A percentile compares a stretch with the other conserved stretches of the same genome.
Conservation (phyloP, 345 rosid species). For the Eucalyptus polybractea region DNA sequence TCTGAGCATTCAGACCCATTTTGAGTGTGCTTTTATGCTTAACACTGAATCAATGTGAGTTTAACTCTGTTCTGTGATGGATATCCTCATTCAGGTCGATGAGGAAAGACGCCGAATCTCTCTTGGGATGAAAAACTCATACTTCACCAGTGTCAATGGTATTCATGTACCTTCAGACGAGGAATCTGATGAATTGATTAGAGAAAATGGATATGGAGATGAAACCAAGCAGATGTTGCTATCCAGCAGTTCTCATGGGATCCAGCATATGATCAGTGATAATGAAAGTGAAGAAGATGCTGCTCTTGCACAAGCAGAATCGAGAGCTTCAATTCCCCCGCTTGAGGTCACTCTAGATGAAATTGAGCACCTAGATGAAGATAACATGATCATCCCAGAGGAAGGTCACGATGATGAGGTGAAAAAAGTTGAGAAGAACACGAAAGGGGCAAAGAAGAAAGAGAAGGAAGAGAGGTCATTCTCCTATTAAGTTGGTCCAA, state of each 20-base stretch:
- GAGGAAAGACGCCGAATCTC: conserved; percentile 70
- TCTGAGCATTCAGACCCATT: background rate
- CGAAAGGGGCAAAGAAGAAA: conserved; percentile 39
- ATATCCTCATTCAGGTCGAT: conserved; percentile 39
- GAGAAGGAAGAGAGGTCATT: conserved; percentile 66
- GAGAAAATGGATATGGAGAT: conserved; percentile 18
- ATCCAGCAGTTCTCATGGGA: conserved; percentile 6
- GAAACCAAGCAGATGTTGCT: background rate
- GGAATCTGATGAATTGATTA: conserved; percentile 24
- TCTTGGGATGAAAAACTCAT: conserved; percentile 75
- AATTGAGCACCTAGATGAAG: conserved; percentile 30
- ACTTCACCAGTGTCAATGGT: conserved; percentile 15
- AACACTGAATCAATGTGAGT: background rate
- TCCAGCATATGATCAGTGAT: conserved; percentile 13
- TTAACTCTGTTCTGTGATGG: background rate
- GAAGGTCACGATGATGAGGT: conserved; percentile 14
- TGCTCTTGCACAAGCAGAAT: conserved; percentile 49
- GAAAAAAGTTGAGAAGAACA: conserved; percentile 31
- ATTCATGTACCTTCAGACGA: conserved; percentile 10
- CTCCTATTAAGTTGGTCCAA: background rate
- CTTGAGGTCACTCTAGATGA: conserved; percentile 79
- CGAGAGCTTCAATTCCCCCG: conserved; percentile 72
- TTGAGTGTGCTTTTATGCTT: background rate
- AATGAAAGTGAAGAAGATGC: conserved; percentile 23
- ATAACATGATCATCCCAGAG: conserved; percentile 9